Conservation (phyloP, 1,284 basidiomycete genomes). For the Porphyrellus sp. region DNA sequence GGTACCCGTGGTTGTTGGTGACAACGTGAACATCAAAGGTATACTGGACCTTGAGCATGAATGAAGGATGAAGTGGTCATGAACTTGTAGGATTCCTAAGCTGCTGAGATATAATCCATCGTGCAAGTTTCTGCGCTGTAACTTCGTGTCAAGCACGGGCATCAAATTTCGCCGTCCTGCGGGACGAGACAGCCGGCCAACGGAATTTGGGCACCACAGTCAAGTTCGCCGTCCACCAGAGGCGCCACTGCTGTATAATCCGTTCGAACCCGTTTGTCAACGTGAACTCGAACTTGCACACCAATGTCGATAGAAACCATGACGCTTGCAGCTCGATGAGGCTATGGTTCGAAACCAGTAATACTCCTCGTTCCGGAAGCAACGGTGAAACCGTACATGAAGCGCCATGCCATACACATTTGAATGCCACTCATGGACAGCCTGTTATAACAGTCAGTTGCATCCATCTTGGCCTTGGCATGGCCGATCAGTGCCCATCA, state of each 20-base stretch:
- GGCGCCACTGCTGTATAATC: slow-evolving; percentile 45
- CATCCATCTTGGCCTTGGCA: not conserved
- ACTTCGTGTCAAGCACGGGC: too few species aligned
- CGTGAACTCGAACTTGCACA: slow-evolving; percentile 19
- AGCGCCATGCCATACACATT: slow-evolving; percentile 50
- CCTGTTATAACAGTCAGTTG: slow-evolving; percentile 21
- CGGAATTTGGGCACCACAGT: slow-evolving; percentile 50
- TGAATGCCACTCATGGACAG: slow-evolving; percentile 44
- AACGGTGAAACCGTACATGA: slow-evolving; percentile 27
- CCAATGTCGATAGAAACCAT: slow-evolving; percentile 47
- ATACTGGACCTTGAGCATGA: too few species aligned
- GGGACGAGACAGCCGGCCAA: slow-evolving; percentile 41
- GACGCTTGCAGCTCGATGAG: slow-evolving; percentile 49
- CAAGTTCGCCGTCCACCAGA: slow-evolving; percentile 44
- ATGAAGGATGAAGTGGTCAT: too few species aligned
- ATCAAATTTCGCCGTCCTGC: slow-evolving; percentile 15
- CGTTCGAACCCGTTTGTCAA: slow-evolving; percentile 36
- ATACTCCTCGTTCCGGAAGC: not conserved
- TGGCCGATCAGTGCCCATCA: not conserved
- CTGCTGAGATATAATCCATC: too few species aligned
- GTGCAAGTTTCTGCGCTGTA: too few species aligned
- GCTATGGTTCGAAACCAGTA: slow-evolving; percentile 18
- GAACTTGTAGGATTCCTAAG: too few species aligned
- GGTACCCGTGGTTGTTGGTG: too few species aligned
- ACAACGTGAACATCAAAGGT: too few species aligned